phyloP scores from a whole-genome alignment of 306 rosid species.

The Vicia sativa region DNA sequence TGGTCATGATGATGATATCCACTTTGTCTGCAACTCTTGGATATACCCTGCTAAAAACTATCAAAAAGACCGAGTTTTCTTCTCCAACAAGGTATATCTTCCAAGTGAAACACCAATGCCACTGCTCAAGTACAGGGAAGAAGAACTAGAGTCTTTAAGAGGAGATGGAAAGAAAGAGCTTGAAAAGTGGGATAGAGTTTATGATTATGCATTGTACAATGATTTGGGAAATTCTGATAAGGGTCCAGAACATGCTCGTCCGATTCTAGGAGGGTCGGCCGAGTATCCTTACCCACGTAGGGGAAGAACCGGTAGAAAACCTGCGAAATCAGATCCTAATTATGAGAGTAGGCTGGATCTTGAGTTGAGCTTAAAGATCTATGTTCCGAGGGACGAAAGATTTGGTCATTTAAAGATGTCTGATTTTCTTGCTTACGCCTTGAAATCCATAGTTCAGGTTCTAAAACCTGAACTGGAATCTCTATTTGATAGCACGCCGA shows the following conservation, averaged over 20 bases:
- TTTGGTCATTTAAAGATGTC: constrained; percentile 77
- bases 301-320: constrained; percentile 77
- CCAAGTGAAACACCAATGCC: constrained; percentile 65
- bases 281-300: constrained; percentile 84
- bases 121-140: constrained; percentile 57
- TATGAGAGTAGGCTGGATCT: constrained; percentile 58
- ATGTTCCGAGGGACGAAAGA: constrained; percentile 84
- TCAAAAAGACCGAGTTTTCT: constrained; percentile 68
- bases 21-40: constrained; percentile 87
- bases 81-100: constrained; percentile 82
- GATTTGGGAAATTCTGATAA: constrained; percentile 67
- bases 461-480: constrained; percentile 66
- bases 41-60: constrained; percentile 67
- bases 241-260: constrained; percentile 54
- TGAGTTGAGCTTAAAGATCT: constrained; percentile 58
- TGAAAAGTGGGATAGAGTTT: constrained; percentile 75
- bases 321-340: constrained; percentile 56
- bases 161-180: constrained; percentile 70
- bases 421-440: constrained; percentile 74
- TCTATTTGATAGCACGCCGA: constrained; percentile 51
- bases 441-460: constrained; percentile 70
- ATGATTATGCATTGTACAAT: constrained; percentile 74
- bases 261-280: constrained; percentile 68
- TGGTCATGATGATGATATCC: constrained; percentile 61
- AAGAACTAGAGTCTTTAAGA: constrained; percentile 65